Conservation (phyloP, 2,329 filamentous ascomycete species). For the Colletotrichum tamarilloi region DNA sequence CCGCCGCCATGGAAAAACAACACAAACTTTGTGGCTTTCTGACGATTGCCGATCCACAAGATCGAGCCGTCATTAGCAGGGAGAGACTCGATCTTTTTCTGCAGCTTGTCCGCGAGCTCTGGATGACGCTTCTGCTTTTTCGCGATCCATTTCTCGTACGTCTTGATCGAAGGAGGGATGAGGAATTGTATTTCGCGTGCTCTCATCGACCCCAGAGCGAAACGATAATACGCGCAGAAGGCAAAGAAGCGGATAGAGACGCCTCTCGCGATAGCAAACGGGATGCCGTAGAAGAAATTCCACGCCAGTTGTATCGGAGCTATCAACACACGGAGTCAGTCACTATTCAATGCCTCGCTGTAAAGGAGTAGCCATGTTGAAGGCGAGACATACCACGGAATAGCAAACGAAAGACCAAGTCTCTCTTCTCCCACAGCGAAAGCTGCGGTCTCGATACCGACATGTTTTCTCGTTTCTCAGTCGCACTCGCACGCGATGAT, state of each 20-base stretch:
- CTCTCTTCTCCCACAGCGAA: conserved; percentile 36
- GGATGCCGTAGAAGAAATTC: conserved; percentile 23
- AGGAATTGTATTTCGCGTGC: conserved; percentile 40
- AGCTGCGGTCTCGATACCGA: conserved; percentile 36
- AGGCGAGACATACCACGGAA: conserved; percentile 31
- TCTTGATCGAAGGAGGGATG: conserved; percentile 32
- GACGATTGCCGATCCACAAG: conserved; percentile 44
- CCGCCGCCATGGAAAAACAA: conserved; percentile 46
- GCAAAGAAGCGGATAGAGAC: conserved; percentile 35
- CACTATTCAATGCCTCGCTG: not conserved
- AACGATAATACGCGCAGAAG: conserved; percentile 37
- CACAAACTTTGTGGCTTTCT: conserved; percentile 41
- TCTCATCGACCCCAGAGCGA: conserved; percentile 22
- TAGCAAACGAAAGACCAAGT: conserved; percentile 29
- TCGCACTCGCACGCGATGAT: not conserved
- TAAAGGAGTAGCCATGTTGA: not conserved
- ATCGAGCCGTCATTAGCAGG: conserved; percentile 34
- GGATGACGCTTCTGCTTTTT: conserved; percentile 32
- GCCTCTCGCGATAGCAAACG: conserved; percentile 36
- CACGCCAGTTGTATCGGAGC: conserved; percentile 33
- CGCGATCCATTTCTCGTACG: conserved; percentile 40
- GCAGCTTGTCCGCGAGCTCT: conserved; percentile 2
- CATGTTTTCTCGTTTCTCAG: conserved; percentile 2
- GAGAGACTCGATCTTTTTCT: conserved; percentile 15
- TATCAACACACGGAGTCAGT: not conserved